phyloP scores from a whole-genome alignment of 352 stramenopile species.

The Pythium coloratum region DNA sequence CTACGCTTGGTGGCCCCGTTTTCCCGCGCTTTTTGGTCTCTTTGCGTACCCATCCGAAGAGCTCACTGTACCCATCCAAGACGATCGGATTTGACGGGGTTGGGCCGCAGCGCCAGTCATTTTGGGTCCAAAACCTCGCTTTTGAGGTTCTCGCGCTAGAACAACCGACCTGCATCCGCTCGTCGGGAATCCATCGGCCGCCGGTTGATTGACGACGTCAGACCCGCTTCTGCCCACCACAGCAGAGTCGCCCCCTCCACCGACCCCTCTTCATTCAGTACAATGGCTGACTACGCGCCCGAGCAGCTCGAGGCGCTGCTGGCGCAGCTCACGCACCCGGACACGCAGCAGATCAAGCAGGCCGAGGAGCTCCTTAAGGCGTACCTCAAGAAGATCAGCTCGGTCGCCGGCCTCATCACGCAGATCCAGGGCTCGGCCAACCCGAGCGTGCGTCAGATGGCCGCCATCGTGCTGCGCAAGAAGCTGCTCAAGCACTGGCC shows the following conservation, averaged over 20 bases:
- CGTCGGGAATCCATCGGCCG: background rate
- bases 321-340: conserved; percentile 90
- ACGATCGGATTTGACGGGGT: conserved; percentile 23
- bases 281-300: conserved; percentile 77
- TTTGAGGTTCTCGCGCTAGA: conserved; percentile 20
- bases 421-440: conserved; percentile 83
- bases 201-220: conserved; percentile 20
- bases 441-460: conserved; percentile 89
- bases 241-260: conserved; percentile 14
- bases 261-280: conserved; percentile 5
- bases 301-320: conserved; percentile 87
- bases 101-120: conserved; percentile 27
- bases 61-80: conserved; percentile 20
- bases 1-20: background rate
- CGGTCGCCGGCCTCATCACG: conserved; percentile 87
- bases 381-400: conserved; percentile 90
- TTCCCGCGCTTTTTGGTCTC: conserved; percentile 13
- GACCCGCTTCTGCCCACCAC: conserved; percentile 9
- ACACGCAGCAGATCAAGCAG: conserved; percentile 95
- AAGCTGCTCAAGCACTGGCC: conserved; percentile 93
- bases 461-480: conserved; percentile 93
- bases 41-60: conserved; percentile 18
- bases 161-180: background rate
- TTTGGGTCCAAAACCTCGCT: conserved; percentile 26
- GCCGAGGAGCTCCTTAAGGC: conserved; percentile 92